Base-by-base conservation (phyloP, 192 early-diverging fungal genomes). In the Pilaira anomala region DNA sequence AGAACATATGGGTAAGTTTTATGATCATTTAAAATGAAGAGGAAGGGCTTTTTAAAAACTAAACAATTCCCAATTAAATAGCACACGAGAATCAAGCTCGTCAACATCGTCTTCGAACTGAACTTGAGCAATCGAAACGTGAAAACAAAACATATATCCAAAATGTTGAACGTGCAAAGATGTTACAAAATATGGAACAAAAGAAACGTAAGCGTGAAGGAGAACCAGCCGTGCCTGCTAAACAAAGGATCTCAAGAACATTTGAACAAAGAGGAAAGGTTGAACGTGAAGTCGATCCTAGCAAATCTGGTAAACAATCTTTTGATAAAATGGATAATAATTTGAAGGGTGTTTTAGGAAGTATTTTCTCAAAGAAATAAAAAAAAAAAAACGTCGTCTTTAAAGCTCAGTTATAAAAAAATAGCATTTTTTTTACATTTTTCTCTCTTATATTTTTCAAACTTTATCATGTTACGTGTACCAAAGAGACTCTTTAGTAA, bases 81-180 rank as follows among this genome's bases (percentile, higher is more conserved):
- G 88, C 86, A 0, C 87, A 85, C 62, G 91, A 93, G 56, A 78
- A 81, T 41, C 84, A 85, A 6, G 88, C 90, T 1, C 75, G 88
- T 48, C 87, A 91, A 36, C 92, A 98, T 66, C 79, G 85, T 68
- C 70, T 98, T 48, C 78, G 85, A 67, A 84, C 83, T 6, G 95
- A 97, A 73, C 89, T 94, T 67, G 78, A 72, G 26, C 91, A 93
- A 76, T 89, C 91, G 12, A 86, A 87, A 66, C 77, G 90, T 40
- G 96, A 98, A 65, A 89, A 88, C 53, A 93, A 94, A 72, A 83
- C 79, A 3, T 96, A 94, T 74, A 41, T 94, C 54, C 85, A 79
- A 67, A 98, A 92, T 69, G 95, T 98, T 26, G 89, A 88, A 39
- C 85, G 84, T 60, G 83, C 91, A 24, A 94, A 94, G 80, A 97